phyloP scores from a whole-genome alignment of 2,329 filamentous ascomycete genomes.

The Cercospora zeae-maydis region DNA sequence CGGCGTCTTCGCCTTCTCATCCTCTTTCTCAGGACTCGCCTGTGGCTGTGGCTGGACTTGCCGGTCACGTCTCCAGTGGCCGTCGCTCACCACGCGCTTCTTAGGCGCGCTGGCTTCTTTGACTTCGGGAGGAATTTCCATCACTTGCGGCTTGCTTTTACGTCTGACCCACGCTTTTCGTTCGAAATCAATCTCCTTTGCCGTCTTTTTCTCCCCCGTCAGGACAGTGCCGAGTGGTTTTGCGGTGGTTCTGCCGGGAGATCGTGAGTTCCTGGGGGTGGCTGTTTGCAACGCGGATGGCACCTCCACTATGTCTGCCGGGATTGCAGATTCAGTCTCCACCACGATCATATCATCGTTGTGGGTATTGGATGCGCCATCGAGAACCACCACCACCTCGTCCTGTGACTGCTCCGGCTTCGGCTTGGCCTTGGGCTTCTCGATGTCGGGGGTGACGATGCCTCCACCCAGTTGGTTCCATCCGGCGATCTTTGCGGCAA shows the following conservation, averaged over 20 bases:
- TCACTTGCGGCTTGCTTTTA: constrained; percentile 37
- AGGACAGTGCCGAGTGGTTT: constrained; percentile 7
- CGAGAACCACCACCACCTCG: constrained; percentile 29
- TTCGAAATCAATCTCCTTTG: constrained; percentile 33
- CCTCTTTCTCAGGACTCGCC: constrained; percentile 23
- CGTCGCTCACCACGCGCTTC: constrained; percentile 90
- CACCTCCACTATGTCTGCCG: constrained; percentile 12
- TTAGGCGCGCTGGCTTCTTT: constrained; percentile 65
- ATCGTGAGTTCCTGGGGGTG: constrained; percentile 7
- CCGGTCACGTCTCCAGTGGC: constrained; percentile 63
- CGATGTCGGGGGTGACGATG: constrained; percentile 13
- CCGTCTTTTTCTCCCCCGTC: constrained; percentile 21
- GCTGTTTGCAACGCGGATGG: neutral
- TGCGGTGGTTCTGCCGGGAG: constrained; percentile 7
- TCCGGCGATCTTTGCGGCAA: constrained; percentile 33
- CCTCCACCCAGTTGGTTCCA: constrained; percentile 34
- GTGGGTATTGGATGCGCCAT: constrained; percentile 10
- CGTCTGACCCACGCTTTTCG: constrained; percentile 38
- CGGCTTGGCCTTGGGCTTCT: neutral
- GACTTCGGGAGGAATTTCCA: constrained; percentile 44
- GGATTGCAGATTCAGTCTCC: constrained; percentile 18
- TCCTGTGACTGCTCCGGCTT: constrained; percentile 23
- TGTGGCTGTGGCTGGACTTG: constrained; percentile 19
- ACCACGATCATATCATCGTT: constrained; percentile 22
- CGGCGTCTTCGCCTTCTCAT: constrained; percentile 28